Base-by-base conservation (phyloP, 2,329 filamentous ascomycete species). In the Myrmaecium sp. region DNA sequence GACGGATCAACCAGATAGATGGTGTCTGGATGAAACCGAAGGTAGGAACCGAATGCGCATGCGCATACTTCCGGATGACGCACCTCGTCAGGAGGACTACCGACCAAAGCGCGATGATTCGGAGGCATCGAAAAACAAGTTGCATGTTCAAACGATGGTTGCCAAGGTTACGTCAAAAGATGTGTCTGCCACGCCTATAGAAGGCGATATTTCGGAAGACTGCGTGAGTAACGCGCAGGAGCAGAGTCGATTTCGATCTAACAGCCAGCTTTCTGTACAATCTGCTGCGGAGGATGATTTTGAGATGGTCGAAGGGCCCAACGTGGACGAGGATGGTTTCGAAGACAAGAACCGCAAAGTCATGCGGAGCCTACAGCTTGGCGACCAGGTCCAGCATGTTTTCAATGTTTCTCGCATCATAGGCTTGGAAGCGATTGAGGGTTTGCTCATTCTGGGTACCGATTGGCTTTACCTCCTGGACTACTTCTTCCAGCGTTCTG, bases 291-390 rank as follows among this genome's bases (percentile, higher is more conserved):
- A 94, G 30, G 89, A 95, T 23, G 91, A 91, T 37, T 98, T 93
- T 44, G 89, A 98, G 52, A 70, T 98, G 37, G 76, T 98, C 5
- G 84, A 95, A 33, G 86, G 94, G 33, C 84, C 86, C 0, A 83
- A 83, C 41, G 78, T 86, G 30, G 71, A 77, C 21, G 69, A 80
- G 14, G 82, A 89, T 37, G 75, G 74, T 1, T 91, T 91, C 35
- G 91, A 98, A 51, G 91, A 98, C 51, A 95, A 94, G 58, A 95
- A 98, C 43, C 70, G 91, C 23, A 94, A 94, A 51, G 86, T 98
- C 23, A 91, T 95, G 82, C 70, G 89, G 27, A 86, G 82, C 35
- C 62, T 98, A 7, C 77, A 93, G 39, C 76, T 78, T 8, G 83
- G 84, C 4, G 89, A 98, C 42, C 70, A 84, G 30, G 86, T 98